Conservation (phyloP, 2,329 filamentous ascomycete genomes). For the Pseudocercospora eumusae region DNA sequence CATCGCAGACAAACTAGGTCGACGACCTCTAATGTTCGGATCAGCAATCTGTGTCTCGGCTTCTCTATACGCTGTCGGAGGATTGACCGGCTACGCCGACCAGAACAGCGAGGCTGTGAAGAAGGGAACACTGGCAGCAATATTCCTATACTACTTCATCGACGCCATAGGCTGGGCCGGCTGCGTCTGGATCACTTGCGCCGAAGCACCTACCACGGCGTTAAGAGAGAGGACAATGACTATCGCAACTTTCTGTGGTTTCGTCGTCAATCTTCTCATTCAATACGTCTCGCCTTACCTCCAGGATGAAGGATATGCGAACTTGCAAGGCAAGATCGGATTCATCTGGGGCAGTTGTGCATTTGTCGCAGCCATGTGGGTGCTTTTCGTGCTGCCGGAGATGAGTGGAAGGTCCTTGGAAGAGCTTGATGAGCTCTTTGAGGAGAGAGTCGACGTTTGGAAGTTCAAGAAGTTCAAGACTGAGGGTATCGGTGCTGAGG, state of each 20-base stretch:
- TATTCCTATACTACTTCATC: conserved; percentile 19
- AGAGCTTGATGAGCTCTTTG: conserved; percentile 21
- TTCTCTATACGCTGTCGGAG: conserved; percentile 11
- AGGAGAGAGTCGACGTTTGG: conserved; percentile 20
- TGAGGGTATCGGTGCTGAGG: conserved; percentile 20
- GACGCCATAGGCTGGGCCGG: conserved; percentile 12
- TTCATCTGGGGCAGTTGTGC: conserved; percentile 21
- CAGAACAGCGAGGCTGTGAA: conserved; percentile 3
- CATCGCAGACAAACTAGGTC: conserved; percentile 17
- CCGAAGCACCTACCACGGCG: conserved; percentile 17
- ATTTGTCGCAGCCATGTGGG: conserved; percentile 14
- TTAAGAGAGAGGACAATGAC: conserved; percentile 18
- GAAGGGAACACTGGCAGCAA: conserved; percentile 16
- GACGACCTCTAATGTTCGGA: conserved; percentile 18
- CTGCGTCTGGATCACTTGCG: conserved; percentile 23
- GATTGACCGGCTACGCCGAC: conserved; percentile 18
- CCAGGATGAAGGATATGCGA: conserved; percentile 19
- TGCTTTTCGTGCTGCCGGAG: conserved; percentile 16
- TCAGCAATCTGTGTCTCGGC: conserved; percentile 13
- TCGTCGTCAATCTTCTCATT: conserved; percentile 22
- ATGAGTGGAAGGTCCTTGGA: conserved; percentile 20
- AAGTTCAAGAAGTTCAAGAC: conserved; percentile 20
- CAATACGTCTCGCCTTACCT: conserved; percentile 22
- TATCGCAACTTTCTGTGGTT: conserved; percentile 17
- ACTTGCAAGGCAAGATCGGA: conserved; percentile 19